A percentile compares a stretch with the other conserved stretches of the same genome.
Conservation (phyloP, 768 basidiomycete genomes). For the Lentinus brumalis region DNA sequence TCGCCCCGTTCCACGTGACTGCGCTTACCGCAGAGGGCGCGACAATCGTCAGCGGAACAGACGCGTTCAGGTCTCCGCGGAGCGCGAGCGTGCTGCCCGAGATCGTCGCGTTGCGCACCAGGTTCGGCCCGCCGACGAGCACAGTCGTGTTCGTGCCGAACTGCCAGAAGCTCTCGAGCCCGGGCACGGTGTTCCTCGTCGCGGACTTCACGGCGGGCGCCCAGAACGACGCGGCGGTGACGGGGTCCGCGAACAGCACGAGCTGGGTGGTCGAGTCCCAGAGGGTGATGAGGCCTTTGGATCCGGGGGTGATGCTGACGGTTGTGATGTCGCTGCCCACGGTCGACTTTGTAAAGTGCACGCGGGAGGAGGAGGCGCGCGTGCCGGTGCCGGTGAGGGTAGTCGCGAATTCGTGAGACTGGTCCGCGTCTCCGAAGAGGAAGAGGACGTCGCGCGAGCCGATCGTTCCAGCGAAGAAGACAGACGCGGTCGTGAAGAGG, state of each 20-base stretch:
- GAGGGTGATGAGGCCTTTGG: conserved; percentile 58
- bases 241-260: conserved; percentile 67
- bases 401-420: conserved; percentile 37
- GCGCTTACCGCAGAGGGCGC: conserved; percentile 52
- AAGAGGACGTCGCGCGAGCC: conserved; percentile 42
- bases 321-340: conserved; percentile 39
- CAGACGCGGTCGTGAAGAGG: conserved; percentile 70
- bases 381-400: conserved; percentile 18
- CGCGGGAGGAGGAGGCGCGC: conserved; percentile 16
- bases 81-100: conserved; percentile 46
- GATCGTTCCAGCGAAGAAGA: conserved; percentile 62
- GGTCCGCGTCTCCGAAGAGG: conserved; percentile 38
- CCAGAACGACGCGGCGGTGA: conserved; percentile 75
- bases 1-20: conserved; percentile 74
- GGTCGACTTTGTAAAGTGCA: conserved; percentile 29
- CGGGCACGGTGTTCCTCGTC: conserved; percentile 31
- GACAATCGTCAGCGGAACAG: conserved; percentile 61
- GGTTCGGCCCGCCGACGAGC: conserved; percentile 51
- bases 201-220: conserved; percentile 57
- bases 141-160: conserved; percentile 72
- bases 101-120: conserved; percentile 45
- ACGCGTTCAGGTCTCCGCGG: conserved; percentile 68
- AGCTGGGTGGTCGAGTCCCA: conserved; percentile 71
- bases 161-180: conserved; percentile 58
- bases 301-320: conserved; percentile 56